Evolutionary conservation across 129 eudicot genomes (phyloP).

Genomic region (Chrysanthemum lavandulifolium): DNA sequence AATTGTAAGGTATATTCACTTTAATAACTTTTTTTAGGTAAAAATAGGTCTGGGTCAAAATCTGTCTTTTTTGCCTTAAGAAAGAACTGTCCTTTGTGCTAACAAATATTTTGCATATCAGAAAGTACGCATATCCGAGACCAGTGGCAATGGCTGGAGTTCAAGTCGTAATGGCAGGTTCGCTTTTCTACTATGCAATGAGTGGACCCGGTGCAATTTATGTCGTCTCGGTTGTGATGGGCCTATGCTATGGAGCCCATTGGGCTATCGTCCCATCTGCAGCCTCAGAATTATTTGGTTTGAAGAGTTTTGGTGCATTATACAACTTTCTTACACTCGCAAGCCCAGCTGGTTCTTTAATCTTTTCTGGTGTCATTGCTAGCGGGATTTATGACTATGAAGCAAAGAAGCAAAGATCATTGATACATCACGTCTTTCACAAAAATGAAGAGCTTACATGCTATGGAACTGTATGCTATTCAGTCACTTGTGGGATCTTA

Average conservation of each 20-base stretch:
- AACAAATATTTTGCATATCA: slow-evolving; percentile 15
- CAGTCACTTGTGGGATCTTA: slow-evolving; percentile 65
- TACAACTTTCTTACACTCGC: slow-evolving; percentile 59
- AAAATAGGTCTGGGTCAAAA: background rate
- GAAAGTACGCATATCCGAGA: slow-evolving; percentile 67
- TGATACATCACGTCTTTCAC: background rate
- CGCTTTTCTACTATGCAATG: slow-evolving; percentile 51
- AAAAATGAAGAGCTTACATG: slow-evolving; percentile 41
- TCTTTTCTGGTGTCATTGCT: slow-evolving; percentile 71
- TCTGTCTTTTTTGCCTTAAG: no score
- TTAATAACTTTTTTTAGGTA: background rate
- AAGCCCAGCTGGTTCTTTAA: slow-evolving; percentile 61
- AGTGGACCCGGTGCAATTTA: slow-evolving; percentile 56
- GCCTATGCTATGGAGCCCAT: slow-evolving; percentile 73
- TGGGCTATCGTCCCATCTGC: slow-evolving; percentile 86
- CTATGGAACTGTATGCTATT: slow-evolving; percentile 53
- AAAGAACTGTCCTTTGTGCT: background rate
- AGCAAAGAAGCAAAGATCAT: slow-evolving; percentile 49
- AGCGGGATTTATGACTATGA: slow-evolving; percentile 64
- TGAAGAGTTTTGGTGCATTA: slow-evolving; percentile 63
- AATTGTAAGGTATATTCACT: slow-evolving; percentile 37
- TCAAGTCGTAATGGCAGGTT: slow-evolving; percentile 58
- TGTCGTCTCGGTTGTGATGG: slow-evolving; percentile 49
- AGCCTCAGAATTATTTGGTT: slow-evolving; percentile 65
- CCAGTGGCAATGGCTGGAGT: slow-evolving; percentile 68